A percentile compares a stretch with the other conserved stretches of the same genome.
Evolutionary conservation across 31 red algal genomes (phyloP).

Genomic region (Odonthalia washingtoniensis): DNA sequence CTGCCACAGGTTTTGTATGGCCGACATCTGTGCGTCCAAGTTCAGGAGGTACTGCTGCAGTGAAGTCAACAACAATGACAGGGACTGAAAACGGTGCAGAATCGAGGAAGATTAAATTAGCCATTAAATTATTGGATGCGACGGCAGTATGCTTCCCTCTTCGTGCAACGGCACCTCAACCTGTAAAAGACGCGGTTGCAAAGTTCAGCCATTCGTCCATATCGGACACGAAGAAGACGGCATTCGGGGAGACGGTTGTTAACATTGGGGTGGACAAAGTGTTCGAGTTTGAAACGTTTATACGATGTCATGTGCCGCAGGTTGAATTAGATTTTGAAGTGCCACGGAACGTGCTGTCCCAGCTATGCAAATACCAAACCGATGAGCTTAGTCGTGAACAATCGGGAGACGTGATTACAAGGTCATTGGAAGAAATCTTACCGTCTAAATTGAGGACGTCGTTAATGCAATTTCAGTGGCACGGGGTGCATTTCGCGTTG

Average conservation of each 20-base stretch:
- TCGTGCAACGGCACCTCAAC: background rate
- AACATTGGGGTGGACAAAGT: conserved; percentile 49
- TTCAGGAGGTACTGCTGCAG: background rate
- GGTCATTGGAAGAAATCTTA: conserved; percentile 48
- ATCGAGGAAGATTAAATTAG: conserved; percentile 5
- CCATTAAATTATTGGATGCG: background rate
- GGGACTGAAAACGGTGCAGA: conserved; percentile 3
- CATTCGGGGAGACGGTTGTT: conserved; percentile 48
- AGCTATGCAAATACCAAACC: conserved; percentile 31
- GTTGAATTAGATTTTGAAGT: conserved; percentile 19
- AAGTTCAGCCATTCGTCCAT: background rate
- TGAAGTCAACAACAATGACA: background rate
- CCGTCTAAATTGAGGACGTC: conserved; percentile 54
- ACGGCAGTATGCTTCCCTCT: background rate
- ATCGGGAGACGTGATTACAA: conserved; percentile 23
- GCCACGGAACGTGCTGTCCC: background rate
- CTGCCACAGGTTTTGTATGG: background rate
- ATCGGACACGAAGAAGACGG: conserved; percentile 28
- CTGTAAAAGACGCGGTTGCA: background rate
- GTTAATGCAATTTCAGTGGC: conserved; percentile 91
- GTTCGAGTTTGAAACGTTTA: conserved; percentile 21
- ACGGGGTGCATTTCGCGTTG: conserved; percentile 78
- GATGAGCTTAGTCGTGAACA: conserved; percentile 39
- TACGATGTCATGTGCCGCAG: background rate
- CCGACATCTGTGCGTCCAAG: background rate